Conservation (phyloP, 768 basidiomycete species). For the Lactarius quietus region DNA sequence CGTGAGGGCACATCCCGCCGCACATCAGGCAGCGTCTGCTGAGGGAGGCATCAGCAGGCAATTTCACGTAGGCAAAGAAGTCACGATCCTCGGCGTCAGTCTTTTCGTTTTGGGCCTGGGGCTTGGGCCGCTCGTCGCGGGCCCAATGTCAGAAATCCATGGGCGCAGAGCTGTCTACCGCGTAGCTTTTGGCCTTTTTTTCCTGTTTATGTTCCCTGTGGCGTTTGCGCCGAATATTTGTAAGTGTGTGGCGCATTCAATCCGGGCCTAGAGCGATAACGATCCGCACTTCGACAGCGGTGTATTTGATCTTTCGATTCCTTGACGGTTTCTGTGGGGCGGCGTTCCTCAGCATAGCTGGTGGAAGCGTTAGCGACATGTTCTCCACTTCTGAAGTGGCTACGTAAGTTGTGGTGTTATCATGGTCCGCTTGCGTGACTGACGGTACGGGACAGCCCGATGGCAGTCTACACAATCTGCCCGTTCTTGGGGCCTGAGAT, state of each 20-base stretch:
- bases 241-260: slow-evolving; percentile 31
- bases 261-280: not conserved
- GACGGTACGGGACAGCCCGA: slow-evolving; percentile 38
- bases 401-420: slow-evolving; percentile 41
- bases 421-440: not conserved
- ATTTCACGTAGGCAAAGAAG: slow-evolving; percentile 38
- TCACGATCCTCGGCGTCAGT: slow-evolving; percentile 40
- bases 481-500: slow-evolving; percentile 58
- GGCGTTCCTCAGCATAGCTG: slow-evolving; percentile 59
- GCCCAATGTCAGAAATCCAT: slow-evolving; percentile 48
- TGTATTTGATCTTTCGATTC: slow-evolving; percentile 61
- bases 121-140: slow-evolving; percentile 33
- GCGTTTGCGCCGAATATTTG: slow-evolving; percentile 69
- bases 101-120: slow-evolving; percentile 39
- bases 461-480: slow-evolving; percentile 51
- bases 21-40: slow-evolving; percentile 34
- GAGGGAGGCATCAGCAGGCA: slow-evolving; percentile 38
- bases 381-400: slow-evolving; percentile 55
- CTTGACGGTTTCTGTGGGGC: slow-evolving; percentile 52
- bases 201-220: slow-evolving; percentile 64
- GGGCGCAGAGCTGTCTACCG: slow-evolving; percentile 65
- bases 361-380: slow-evolving; percentile 57
- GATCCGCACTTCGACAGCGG: slow-evolving; percentile 35
- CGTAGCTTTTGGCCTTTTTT: slow-evolving; percentile 56
- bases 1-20: not conserved